phyloP scores from a whole-genome alignment of 2,329 filamentous ascomycete species.

The Ploettnerulaceae sp. region DNA sequence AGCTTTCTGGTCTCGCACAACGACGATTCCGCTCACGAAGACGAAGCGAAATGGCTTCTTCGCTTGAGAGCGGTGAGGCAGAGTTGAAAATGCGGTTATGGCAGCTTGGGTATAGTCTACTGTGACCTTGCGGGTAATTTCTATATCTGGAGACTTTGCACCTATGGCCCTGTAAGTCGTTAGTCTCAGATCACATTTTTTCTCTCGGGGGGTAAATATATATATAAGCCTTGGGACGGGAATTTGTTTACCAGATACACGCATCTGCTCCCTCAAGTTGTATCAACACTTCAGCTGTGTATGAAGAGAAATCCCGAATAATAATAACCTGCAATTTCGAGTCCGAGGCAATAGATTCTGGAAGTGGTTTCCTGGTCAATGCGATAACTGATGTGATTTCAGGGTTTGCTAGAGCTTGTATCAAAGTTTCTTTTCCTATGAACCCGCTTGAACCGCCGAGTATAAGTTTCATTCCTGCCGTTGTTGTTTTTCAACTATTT shows the following conservation, averaged over 20 bases:
- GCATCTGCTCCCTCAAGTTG: slow-evolving; percentile 15
- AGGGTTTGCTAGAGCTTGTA: slow-evolving; percentile 44
- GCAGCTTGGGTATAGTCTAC: slow-evolving; percentile 27
- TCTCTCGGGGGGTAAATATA: no score
- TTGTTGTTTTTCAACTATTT: no score
- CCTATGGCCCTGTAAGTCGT: slow-evolving; percentile 6
- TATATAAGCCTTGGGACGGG: no score
- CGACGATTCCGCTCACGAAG: slow-evolving; percentile 36
- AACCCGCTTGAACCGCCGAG: slow-evolving; percentile 53
- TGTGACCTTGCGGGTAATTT: slow-evolving; percentile 6
- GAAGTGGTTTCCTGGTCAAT: slow-evolving; percentile 44
- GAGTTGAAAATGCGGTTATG: slow-evolving; percentile 31
- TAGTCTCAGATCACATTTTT: no score
- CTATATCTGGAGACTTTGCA: slow-evolving; percentile 12
- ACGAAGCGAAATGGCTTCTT: slow-evolving; percentile 39
- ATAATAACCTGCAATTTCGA: slow-evolving; percentile 41
- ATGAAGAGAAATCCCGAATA: slow-evolving; percentile 12
- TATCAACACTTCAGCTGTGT: slow-evolving; percentile 22
- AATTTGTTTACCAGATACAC: slow-evolving; percentile 16
- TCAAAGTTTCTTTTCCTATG: slow-evolving; percentile 49
- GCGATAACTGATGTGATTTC: slow-evolving; percentile 48
- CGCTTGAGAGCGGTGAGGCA: neutral
- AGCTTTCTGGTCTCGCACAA: slow-evolving; percentile 38
- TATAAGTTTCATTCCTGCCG: slow-evolving; percentile 51
- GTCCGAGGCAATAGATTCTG: slow-evolving; percentile 37